A percentile compares a stretch with the other conserved stretches of the same genome.
Evolutionary conservation across 169 alveolate species (phyloP).

Genomic region (Cryptosporidium meleagridis): DNA sequence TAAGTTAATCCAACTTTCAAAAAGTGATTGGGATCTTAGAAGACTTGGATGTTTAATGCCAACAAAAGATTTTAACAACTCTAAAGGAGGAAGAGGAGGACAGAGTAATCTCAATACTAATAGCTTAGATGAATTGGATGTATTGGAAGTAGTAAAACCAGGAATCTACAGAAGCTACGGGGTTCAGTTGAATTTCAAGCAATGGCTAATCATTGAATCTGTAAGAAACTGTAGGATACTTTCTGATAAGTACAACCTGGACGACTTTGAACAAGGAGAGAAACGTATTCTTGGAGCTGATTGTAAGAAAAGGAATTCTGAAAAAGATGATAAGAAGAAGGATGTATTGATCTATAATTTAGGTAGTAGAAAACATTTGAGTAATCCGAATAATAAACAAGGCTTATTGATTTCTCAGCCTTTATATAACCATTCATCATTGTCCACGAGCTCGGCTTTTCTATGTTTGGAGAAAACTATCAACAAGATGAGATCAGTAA

Average conservation of each 20-base stretch:
- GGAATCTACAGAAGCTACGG: conserved; percentile 58
- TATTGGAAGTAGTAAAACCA: conserved; percentile 50
- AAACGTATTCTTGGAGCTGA: background rate
- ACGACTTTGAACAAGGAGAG: conserved; percentile 21
- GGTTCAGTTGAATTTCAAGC: conserved; percentile 40
- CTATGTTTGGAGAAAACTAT: conserved; percentile 45
- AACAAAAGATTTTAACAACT: background rate
- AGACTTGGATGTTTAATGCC: background rate
- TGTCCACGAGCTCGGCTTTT: conserved; percentile 48
- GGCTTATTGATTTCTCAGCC: conserved; percentile 14
- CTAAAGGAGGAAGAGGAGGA: background rate
- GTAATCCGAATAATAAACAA: conserved; percentile 3
- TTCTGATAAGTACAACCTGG: conserved; percentile 22
- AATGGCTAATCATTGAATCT: conserved; percentile 54
- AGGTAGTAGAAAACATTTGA: conserved; percentile 8
- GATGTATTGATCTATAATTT: background rate
- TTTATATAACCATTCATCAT: conserved; percentile 51
- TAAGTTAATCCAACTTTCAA: conserved; percentile 15
- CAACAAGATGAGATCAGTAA: conserved; percentile 16
- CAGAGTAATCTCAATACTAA: background rate
- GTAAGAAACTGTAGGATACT: conserved; percentile 47
- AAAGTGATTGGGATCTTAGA: conserved; percentile 68
- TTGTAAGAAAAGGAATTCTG: background rate
- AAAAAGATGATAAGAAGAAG: background rate
- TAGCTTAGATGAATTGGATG: background rate